Base-by-base conservation (phyloP, 306 rosid species). In the Hippophae tibetana region DNA sequence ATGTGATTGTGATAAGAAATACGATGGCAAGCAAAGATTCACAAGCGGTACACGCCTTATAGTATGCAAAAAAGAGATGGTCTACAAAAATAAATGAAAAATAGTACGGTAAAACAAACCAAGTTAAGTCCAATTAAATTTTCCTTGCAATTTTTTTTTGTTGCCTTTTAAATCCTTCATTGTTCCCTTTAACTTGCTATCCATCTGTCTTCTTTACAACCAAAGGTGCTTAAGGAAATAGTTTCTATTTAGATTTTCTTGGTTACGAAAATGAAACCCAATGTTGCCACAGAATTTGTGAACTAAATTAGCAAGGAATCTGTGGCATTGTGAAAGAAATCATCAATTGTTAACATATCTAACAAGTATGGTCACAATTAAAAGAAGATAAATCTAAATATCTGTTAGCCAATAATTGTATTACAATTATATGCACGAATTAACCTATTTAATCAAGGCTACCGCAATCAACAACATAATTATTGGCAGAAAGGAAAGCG, bases 1-100 rank as follows among this genome's bases (percentile, higher is more conserved):
- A 71, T 47, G 38, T 72, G 65, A 73, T 47, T 42, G 23, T n/a
- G 45, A 63, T 3, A 64, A 68, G 76, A 60, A 31, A 65, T 49
- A 42, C 61, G 48, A 61, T 65, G 60, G 47, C 5, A 53, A 61
- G 38, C 38, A 31, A 31, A 31, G 38, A 31, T 31, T 59, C 40
- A 7, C 62, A 69, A 54, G 44, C 41, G 9, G 26, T 7, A 60
- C 44, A 60, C 41, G 42, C 40, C 56, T 38, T 40, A 10, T 7
- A 38, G 51, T 57, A 56, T 70, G 27, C 18, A 60, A 60, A 42
- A 9, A 18, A 46, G 49, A 46, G 13, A 9, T 3, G 42, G 11
- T 25, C 57, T 13, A 43, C 12, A 13, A 52, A 65, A 57, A 71
- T 9, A 13, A 58, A 45, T 5, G 48, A 45, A 45, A 0, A 8